Evolutionary conservation across 164 flowering plant species (phyloP).

Genomic region (Magnolia changhungtana): DNA sequence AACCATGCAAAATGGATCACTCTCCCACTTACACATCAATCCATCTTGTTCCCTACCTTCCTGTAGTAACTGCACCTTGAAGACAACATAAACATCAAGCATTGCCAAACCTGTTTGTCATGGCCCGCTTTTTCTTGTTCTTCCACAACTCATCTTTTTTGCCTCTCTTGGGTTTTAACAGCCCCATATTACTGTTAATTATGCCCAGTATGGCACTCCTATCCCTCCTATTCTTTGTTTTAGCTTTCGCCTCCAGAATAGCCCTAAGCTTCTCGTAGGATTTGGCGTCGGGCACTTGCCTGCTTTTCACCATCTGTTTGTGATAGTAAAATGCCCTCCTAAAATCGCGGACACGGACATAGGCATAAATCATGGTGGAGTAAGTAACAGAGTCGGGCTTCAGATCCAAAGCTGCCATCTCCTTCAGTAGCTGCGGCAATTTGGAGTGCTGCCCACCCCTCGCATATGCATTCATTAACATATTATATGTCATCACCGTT

Average conservation of each 20-base stretch:
- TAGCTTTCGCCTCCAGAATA: conserved; percentile 72
- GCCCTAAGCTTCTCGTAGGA: conserved; percentile 76
- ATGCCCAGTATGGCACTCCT: conserved; percentile 79
- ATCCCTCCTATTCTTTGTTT: conserved; percentile 63
- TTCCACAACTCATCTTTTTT: conserved; percentile 97
- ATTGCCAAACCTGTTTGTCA: neutral
- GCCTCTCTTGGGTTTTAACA: conserved; percentile 49
- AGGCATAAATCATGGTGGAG: conserved; percentile 89
- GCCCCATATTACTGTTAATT: conserved; percentile 59
- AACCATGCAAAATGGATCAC: neutral
- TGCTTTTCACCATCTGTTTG: conserved; percentile 77
- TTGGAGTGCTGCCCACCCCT: conserved; percentile 81
- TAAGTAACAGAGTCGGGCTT: conserved; percentile 85
- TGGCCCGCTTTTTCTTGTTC: conserved; percentile 40
- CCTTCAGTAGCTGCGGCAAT: conserved; percentile 81
- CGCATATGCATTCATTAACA: conserved; percentile 94
- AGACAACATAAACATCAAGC: neutral
- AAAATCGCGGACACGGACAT: conserved; percentile 84
- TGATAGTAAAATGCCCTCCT: conserved; percentile 84
- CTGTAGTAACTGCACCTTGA: neutral
- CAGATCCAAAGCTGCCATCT: conserved; percentile 69
- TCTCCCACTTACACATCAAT: neutral
- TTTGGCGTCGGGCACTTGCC: conserved; percentile 69
- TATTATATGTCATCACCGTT: conserved; percentile 85
- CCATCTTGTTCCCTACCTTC: neutral